These are phyloP conservation scores for Populus davidiana DNA, from an alignment of 345 rosid genomes.

Conservation along the genomic window DNA sequence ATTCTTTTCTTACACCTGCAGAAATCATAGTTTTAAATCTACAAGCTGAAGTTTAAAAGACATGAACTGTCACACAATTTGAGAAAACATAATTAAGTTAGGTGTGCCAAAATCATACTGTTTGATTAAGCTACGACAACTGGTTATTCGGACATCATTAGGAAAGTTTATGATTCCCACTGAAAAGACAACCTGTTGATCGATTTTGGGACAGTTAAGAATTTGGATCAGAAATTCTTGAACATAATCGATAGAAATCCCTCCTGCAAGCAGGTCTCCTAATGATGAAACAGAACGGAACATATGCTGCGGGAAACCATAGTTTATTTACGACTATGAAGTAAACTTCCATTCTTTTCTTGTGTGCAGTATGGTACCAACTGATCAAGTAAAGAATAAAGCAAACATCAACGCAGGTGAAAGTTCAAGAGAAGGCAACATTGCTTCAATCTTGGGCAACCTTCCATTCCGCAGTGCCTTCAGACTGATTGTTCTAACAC, in stretches of 20 bases:
- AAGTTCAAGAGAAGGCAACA: not conserved
- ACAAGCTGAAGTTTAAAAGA: not conserved
- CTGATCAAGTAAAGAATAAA: not conserved
- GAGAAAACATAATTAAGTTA: not conserved
- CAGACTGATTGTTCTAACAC: constrained; percentile 5
- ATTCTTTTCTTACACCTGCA: not conserved
- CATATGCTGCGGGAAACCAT: not conserved
- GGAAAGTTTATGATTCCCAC: not conserved
- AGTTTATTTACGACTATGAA: not conserved
- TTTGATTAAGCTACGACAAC: not conserved
- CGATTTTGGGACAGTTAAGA: not conserved
- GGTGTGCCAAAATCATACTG: not conserved
- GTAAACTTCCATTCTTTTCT: not conserved
- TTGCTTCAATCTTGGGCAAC: constrained; percentile 17
- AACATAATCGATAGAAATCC: not conserved
- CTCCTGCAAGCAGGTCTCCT: constrained; percentile 2
- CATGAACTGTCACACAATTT: not conserved
- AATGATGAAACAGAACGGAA: not conserved
- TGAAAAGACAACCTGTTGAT: not conserved
- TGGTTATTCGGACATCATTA: not conserved
- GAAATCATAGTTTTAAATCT: not conserved
- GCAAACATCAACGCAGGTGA: not conserved
- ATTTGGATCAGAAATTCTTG: not conserved
- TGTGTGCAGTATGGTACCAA: not conserved
- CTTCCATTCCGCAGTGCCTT: constrained; percentile 13